Percentiles rank a stretch among this genome's conserved stretches.
Conservation (phyloP, 2,329 filamentous ascomycete species). For the Phialophora expanda region DNA sequence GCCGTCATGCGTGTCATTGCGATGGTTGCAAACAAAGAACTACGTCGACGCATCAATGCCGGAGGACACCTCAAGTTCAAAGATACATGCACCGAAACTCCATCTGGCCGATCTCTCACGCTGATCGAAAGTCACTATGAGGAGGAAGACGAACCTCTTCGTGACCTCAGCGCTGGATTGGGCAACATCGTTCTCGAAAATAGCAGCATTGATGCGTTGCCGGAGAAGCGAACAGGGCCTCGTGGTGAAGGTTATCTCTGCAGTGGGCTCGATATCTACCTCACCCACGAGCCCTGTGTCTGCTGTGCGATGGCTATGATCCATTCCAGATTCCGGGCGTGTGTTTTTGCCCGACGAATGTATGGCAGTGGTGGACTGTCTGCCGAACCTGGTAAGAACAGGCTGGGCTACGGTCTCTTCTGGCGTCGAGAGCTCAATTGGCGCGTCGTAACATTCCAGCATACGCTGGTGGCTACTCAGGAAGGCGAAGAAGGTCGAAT, state of each 20-base stretch:
- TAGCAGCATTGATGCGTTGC: slow-evolving; percentile 9
- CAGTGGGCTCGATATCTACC: slow-evolving; percentile 88
- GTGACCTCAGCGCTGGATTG: slow-evolving; percentile 28
- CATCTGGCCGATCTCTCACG: slow-evolving; percentile 38
- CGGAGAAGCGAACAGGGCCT: slow-evolving; percentile 55
- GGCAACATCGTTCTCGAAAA: slow-evolving; percentile 27
- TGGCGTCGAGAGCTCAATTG: slow-evolving; percentile 65
- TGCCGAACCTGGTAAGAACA: slow-evolving; percentile 51
- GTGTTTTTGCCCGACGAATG: slow-evolving; percentile 82
- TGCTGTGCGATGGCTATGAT: slow-evolving; percentile 97
- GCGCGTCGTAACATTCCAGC: slow-evolving; percentile 56
- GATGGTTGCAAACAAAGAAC: slow-evolving; percentile 50
- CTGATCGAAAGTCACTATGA: slow-evolving; percentile 36
- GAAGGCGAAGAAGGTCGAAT: slow-evolving; percentile 26
- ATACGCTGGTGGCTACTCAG: slow-evolving; percentile 42
- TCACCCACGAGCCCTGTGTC: slow-evolving; percentile 93
- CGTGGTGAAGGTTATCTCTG: slow-evolving; percentile 82
- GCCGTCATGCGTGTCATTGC: slow-evolving; percentile 53
- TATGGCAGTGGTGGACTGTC: slow-evolving; percentile 79
- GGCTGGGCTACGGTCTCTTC: slow-evolving; percentile 64
- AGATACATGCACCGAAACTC: slow-evolving; percentile 37
- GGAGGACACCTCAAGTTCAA: slow-evolving; percentile 38
- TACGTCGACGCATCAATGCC: slow-evolving; percentile 40
- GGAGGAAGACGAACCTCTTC: slow-evolving; percentile 29
- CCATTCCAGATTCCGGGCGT: slow-evolving; percentile 87